phyloP scores from a whole-genome alignment of 108 stramenopile genomes.

The Stephanodiscus minutulus region DNA sequence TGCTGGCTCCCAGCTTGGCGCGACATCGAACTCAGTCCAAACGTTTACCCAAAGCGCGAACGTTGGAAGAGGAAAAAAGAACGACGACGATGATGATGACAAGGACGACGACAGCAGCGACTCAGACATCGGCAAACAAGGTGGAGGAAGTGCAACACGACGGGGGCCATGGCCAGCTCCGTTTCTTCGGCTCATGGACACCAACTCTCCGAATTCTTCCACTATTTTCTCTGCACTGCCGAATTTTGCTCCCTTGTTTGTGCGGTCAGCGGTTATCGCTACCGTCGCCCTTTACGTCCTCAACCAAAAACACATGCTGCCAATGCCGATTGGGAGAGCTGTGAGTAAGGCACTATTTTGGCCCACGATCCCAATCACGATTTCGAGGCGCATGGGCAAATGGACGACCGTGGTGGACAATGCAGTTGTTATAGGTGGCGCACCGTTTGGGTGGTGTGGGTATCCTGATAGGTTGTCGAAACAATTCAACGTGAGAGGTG shows the following conservation, averaged over 20 bases:
- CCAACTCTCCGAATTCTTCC: not conserved
- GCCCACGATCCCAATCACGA: constrained; percentile 84
- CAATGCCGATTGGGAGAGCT: constrained; percentile 58
- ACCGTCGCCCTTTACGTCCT: constrained; percentile 76
- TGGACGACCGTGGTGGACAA: constrained; percentile 80
- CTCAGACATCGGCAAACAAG: not conserved
- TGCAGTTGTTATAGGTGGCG: constrained; percentile 81
- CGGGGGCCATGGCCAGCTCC: not conserved
- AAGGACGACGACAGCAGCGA: not conserved
- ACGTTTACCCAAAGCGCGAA: not conserved
- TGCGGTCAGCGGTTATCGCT: constrained; percentile 34
- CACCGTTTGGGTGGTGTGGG: constrained; percentile 69
- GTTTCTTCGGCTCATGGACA: constrained; percentile 12
- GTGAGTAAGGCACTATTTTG: constrained; percentile 75
- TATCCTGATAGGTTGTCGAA: constrained; percentile 65
- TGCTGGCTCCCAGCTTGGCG: not conserved
- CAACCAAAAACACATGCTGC: constrained; percentile 79
- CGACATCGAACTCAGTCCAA: not conserved
- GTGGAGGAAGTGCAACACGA: constrained; percentile 8
- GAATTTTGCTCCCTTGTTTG: constrained; percentile 18
- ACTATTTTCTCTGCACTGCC: constrained; percentile 23
- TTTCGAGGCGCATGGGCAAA: constrained; percentile 64
- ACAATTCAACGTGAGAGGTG: constrained; percentile 66
- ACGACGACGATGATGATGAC: constrained; percentile 16
- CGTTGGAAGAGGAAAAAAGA: constrained; percentile 17